phyloP scores from a whole-genome alignment of 2,329 filamentous ascomycete genomes.

The Colletotrichum paranaense region DNA sequence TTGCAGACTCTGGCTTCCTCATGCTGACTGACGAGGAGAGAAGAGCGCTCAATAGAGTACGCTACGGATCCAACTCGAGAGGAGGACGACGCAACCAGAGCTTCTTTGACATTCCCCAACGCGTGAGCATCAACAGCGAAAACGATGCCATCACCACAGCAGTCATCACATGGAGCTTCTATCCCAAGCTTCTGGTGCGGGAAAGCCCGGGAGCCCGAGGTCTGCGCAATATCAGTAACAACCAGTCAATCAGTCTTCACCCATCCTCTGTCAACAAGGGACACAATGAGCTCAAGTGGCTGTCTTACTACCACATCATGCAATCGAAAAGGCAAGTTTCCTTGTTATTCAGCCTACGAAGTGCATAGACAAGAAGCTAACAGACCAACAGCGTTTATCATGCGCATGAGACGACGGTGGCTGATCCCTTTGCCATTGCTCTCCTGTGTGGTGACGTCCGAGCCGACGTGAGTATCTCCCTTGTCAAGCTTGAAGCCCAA shows the following conservation, averaged over 20 bases:
- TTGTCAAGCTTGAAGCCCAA: background rate
- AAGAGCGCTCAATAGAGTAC: conserved; percentile 73
- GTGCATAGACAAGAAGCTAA: conserved; percentile 38
- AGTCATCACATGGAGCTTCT: conserved; percentile 94
- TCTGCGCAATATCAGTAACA: conserved; percentile 92
- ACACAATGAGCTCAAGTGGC: conserved; percentile 75
- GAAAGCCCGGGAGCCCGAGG: conserved; percentile 79
- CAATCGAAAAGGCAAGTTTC: conserved; percentile 79
- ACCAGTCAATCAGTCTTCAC: conserved; percentile 88
- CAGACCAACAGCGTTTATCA: conserved; percentile 75
- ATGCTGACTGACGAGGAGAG: conserved; percentile 80
- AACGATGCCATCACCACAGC: conserved; percentile 84
- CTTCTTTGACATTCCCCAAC: conserved; percentile 85
- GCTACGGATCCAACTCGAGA: conserved; percentile 64
- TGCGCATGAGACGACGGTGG: conserved; percentile 87
- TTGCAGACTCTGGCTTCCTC: conserved; percentile 88
- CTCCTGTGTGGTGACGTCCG: conserved; percentile 90
- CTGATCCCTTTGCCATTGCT: conserved; percentile 84
- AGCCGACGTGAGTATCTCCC: conserved; percentile 72
- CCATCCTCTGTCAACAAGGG: conserved; percentile 90
- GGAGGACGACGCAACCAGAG: conserved; percentile 72
- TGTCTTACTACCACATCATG: conserved; percentile 98
- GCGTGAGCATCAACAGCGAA: conserved; percentile 79
- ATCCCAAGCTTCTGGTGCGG: conserved; percentile 88
- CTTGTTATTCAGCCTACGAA: background rate